Conservation (phyloP, 2,329 filamentous ascomycete genomes). For the Xylariaceae sp. region DNA sequence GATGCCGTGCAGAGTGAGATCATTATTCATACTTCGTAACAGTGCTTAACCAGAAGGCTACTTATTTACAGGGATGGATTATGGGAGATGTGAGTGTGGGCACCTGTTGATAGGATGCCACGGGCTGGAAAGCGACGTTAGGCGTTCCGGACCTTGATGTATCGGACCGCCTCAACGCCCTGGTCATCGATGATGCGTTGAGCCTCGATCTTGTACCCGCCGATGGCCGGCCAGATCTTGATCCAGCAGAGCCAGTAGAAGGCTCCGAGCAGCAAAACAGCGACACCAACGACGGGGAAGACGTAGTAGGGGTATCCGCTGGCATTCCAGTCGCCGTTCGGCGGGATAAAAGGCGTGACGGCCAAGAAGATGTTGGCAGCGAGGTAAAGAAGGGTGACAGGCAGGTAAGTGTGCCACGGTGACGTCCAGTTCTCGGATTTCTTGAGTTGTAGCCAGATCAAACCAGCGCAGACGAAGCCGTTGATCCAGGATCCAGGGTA, state of each 20-base stretch:
- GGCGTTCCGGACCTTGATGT: constrained; percentile 28
- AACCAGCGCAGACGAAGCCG: constrained; percentile 44
- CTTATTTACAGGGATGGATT: not conserved
- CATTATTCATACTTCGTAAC: not conserved
- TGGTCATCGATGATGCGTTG: constrained; percentile 39
- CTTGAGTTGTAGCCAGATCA: constrained; percentile 47
- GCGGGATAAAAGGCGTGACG: constrained; percentile 52
- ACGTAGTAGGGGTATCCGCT: constrained; percentile 52
- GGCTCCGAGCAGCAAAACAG: constrained; percentile 45
- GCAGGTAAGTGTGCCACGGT: constrained; percentile 47
- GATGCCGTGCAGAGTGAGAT: too few relatives aligned
- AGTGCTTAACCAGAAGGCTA: not conserved
- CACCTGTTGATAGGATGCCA: not conserved
- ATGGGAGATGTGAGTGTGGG: not conserved
- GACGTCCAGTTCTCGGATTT: constrained; percentile 49
- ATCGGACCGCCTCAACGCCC: constrained; percentile 29
- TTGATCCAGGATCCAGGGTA: constrained; percentile 53
- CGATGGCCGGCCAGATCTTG: constrained; percentile 43
- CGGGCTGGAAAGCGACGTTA: constrained; percentile 3
- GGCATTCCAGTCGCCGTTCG: constrained; percentile 41
- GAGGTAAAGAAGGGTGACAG: constrained; percentile 44
- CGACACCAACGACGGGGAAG: constrained; percentile 50
- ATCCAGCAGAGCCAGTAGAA: constrained; percentile 52
- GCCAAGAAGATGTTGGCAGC: constrained; percentile 49
- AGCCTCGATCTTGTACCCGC: constrained; percentile 45